Evolutionary conservation across 345 rosid genomes (phyloP).

Genomic region (Orychophragmus violaceus): DNA sequence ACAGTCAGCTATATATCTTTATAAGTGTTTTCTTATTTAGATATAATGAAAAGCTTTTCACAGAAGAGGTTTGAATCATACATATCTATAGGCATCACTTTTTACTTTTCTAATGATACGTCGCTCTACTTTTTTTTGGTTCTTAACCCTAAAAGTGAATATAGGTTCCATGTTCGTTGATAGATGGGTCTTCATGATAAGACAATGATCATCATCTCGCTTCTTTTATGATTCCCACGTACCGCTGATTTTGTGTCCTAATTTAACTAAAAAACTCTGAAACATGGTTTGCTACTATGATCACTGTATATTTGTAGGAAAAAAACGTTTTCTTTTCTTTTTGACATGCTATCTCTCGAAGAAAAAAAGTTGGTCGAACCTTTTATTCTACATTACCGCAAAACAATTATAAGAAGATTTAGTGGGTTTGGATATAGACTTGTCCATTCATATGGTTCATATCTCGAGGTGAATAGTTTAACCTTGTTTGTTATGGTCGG

Average conservation of each 20-base stretch:
- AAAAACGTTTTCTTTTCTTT: background rate
- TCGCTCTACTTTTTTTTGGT: constrained; percentile 1
- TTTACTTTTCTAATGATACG: background rate
- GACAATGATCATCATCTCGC: constrained; percentile 30
- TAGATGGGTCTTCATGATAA: constrained; percentile 31
- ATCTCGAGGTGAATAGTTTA: constrained; percentile 9
- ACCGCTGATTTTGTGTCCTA: background rate
- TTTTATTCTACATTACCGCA: background rate
- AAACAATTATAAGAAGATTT: background rate
- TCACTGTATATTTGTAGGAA: background rate
- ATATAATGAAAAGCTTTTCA: constrained; percentile 3
- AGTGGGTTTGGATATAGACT: constrained; percentile 1
- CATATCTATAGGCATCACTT: constrained; percentile 15
- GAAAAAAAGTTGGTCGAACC: background rate
- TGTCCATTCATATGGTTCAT: constrained; percentile 14
- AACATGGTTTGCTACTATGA: background rate
- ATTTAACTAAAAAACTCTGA: background rate
- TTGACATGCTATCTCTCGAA: background rate
- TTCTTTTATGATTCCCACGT: constrained; percentile 12
- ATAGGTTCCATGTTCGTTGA: constrained; percentile 18
- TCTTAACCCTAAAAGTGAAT: constrained; percentile 16
- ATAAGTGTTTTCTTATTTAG: background rate
- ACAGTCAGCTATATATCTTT: constrained; percentile 21
- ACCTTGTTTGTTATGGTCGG: constrained; percentile 13
- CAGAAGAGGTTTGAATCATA: constrained; percentile 11